A percentile compares a stretch with the other conserved stretches of the same genome.
These are phyloP conservation scores for Alternaria metachromatica DNA, from an alignment of 2,329 filamentous ascomycete genomes.

Conservation along the genomic window DNA sequence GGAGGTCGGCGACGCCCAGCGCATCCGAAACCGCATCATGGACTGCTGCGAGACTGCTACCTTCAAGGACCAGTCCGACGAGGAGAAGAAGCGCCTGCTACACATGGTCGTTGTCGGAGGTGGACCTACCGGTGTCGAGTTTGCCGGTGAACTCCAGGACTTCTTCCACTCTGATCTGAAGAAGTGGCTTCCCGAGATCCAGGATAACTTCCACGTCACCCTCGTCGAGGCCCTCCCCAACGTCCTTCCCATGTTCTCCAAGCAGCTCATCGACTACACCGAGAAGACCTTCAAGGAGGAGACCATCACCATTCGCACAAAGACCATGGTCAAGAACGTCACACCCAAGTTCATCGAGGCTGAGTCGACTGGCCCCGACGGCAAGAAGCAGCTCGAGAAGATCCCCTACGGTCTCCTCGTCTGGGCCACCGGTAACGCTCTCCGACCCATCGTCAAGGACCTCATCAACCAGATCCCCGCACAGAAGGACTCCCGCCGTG, in stretches of 20 bases:
- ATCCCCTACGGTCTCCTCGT: conserved; percentile 96
- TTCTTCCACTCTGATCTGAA: conserved; percentile 98
- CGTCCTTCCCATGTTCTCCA: conserved; percentile 97
- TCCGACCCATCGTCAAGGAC: conserved; percentile 88
- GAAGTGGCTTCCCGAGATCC: conserved; percentile 97
- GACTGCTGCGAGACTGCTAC: conserved; percentile 98
- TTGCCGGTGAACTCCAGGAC: conserved; percentile 96
- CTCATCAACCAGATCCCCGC: conserved; percentile 91
- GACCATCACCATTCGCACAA: conserved; percentile 95
- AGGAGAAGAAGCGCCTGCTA: conserved; percentile 90
- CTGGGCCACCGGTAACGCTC: conserved; percentile 96
- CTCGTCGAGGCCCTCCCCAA: conserved; percentile 97
- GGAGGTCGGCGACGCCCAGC: conserved; percentile 95
- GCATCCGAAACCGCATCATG: conserved; percentile 98
- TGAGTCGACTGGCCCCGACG: conserved; percentile 80
- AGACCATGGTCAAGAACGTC: conserved; percentile 99
- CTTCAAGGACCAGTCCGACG: conserved; percentile 91
- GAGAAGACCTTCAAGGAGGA: conserved; percentile 99
- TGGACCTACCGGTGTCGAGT: conserved; percentile 96
- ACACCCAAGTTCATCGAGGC: conserved; percentile 93
- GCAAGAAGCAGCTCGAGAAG: conserved; percentile 78
- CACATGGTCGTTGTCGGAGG: conserved; percentile 92
- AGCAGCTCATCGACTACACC: conserved; percentile 98
- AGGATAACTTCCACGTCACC: conserved; percentile 94
- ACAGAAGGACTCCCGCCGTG: conserved; percentile 92